Conservation (phyloP, 129 eudicot genomes). For the Arctium minus region DNA sequence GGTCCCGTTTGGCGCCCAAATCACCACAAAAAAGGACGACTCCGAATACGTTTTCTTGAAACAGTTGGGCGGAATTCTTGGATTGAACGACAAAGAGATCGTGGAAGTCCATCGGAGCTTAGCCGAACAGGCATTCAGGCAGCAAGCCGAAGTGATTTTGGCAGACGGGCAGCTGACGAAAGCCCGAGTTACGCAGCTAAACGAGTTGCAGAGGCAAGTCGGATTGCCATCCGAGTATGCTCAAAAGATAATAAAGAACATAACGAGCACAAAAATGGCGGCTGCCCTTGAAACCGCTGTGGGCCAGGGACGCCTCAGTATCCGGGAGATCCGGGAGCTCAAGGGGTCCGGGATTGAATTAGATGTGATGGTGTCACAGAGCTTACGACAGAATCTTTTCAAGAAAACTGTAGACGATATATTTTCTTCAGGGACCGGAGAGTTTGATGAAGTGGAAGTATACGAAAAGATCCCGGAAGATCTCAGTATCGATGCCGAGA, state of each 20-base stretch:
- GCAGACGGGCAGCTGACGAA: conserved; percentile 90
- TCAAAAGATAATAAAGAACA: conserved; percentile 78
- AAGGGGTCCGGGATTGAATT: conserved; percentile 71
- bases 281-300: conserved; percentile 85
- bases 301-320: conserved; percentile 71
- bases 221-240: conserved; percentile 86
- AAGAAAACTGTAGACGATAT: conserved; percentile 73
- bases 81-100: conserved; percentile 63
- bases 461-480: conserved; percentile 81
- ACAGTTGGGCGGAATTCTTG: conserved; percentile 83
- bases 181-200: conserved; percentile 62
- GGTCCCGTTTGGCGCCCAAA: conserved; percentile 61
- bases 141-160: conserved; percentile 88
- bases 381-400: conserved; percentile 64
- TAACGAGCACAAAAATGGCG: conserved; percentile 75
- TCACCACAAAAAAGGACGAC: conserved; percentile 72
- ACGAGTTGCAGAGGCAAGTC: conserved; percentile 63
- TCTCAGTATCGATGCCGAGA: conserved; percentile 59
- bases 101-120: conserved; percentile 72
- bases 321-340: conserved; percentile 77
- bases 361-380: conserved; percentile 71
- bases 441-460: conserved; percentile 83
- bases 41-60: conserved; percentile 53
- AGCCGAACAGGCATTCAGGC: conserved; percentile 81
- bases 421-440: conserved; percentile 95